These are phyloP conservation scores for Arthroderma uncinatum DNA, from an alignment of 2,329 filamentous ascomycete genomes.

Conservation along the genomic window DNA sequence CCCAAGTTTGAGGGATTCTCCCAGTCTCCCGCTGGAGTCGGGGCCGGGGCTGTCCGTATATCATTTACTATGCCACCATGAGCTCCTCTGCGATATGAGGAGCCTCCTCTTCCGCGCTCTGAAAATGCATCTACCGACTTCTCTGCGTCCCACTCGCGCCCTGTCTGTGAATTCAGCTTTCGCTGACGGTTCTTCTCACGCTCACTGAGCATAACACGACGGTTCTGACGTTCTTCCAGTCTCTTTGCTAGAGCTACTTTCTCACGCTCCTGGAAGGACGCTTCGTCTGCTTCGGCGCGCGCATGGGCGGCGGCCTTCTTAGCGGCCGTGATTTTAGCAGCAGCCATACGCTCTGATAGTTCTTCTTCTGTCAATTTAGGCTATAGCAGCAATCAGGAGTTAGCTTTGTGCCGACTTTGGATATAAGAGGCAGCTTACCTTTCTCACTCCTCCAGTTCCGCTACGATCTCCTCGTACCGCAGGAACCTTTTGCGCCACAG, in stretches of 20 bases:
- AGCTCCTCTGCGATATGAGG: conserved; percentile 40
- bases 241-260: conserved; percentile 45
- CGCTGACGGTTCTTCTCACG: conserved; percentile 49
- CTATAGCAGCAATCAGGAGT: conserved; percentile 27
- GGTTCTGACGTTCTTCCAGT: conserved; percentile 40
- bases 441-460: conserved; percentile 42
- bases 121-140: conserved; percentile 47
- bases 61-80: conserved; percentile 40
- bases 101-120: conserved; percentile 25
- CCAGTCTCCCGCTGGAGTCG: background rate
- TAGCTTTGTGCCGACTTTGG: background rate
- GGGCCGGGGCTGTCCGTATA: conserved; percentile 15
- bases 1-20: background rate
- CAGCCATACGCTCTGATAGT: conserved; percentile 49
- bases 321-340: conserved; percentile 51
- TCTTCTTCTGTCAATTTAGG: conserved; percentile 56
- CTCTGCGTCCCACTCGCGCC: conserved; percentile 52
- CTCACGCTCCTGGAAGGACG: conserved; percentile 53
- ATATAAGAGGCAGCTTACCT: conserved; percentile 24
- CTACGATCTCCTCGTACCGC: conserved; percentile 46
- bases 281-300: conserved; percentile 56
- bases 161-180: conserved; percentile 48
- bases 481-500: conserved; percentile 25
- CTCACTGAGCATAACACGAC: conserved; percentile 51
- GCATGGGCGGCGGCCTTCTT: conserved; percentile 50